A percentile compares a stretch with the other conserved stretches of the same genome.
These are phyloP conservation scores for Lactifluus subvellereus DNA, from an alignment of 768 basidiomycete species.

Conservation along the genomic window DNA sequence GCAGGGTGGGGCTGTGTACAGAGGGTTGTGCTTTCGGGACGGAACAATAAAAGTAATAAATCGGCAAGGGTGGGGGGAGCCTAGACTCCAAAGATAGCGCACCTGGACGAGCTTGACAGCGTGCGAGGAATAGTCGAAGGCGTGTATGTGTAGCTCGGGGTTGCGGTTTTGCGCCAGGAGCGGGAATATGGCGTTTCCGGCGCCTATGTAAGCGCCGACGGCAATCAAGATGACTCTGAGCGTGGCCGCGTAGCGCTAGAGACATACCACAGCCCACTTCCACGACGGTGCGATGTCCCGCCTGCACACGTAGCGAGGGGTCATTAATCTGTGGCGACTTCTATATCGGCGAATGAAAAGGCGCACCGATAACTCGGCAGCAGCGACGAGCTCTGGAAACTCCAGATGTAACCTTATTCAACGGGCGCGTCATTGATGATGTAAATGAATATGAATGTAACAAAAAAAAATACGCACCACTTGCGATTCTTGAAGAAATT, in stretches of 20 bases:
- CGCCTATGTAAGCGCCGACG: slow-evolving; percentile 46
- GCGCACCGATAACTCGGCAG: slow-evolving; percentile 39
- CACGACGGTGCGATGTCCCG: slow-evolving; percentile 67
- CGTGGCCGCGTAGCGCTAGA: background rate
- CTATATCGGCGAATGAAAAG: background rate
- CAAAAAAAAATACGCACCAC: slow-evolving; percentile 45
- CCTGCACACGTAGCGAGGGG: slow-evolving; percentile 38
- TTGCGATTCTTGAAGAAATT: slow-evolving; percentile 95
- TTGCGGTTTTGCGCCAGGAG: slow-evolving; percentile 80
- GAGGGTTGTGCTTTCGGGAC: slow-evolving; percentile 51
- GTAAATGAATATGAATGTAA: background rate
- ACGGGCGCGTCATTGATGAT: background rate
- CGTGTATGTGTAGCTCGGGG: slow-evolving; percentile 62
- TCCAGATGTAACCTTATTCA: slow-evolving; percentile 79
- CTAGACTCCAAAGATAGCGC: slow-evolving; percentile 13
- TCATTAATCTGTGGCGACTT: background rate
- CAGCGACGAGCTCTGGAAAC: slow-evolving; percentile 80
- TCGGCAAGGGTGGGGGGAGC: too few species aligned
- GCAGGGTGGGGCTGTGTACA: slow-evolving; percentile 59
- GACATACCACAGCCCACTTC: slow-evolving; percentile 87
- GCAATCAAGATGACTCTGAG: background rate
- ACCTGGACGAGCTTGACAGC: slow-evolving; percentile 90
- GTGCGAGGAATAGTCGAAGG: slow-evolving; percentile 87
- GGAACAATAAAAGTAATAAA: background rate
- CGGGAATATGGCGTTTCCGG: slow-evolving; percentile 94